Percentiles rank a stretch among this genome's conserved stretches.
These are phyloP conservation scores for Anisogramma anomala DNA, from an alignment of 2,329 filamentous ascomycete species.

Conservation along the genomic window DNA sequence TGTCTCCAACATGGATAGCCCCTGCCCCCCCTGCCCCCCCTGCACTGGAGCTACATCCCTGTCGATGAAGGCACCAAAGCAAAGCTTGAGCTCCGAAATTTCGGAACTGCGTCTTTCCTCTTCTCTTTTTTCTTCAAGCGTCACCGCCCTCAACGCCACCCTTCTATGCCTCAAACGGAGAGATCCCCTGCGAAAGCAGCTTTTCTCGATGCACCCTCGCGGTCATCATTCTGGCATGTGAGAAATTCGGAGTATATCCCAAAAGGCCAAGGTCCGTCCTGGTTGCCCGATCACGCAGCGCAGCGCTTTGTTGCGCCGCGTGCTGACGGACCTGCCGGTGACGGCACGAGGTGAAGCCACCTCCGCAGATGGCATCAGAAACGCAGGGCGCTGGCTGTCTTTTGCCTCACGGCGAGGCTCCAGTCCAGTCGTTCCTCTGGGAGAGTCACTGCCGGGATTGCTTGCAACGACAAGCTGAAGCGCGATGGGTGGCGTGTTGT, in stretches of 20 bases:
- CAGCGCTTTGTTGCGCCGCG: slow-evolving; percentile 9
- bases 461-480: slow-evolving; percentile 21
- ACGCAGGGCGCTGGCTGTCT: slow-evolving; percentile 21
- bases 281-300: slow-evolving; percentile 14
- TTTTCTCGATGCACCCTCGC: slow-evolving; percentile 21
- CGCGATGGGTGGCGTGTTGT: slow-evolving; percentile 24
- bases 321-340: slow-evolving; percentile 20
- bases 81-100: not conserved
- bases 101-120: not conserved
- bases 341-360: slow-evolving; percentile 21
- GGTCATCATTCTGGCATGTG: slow-evolving; percentile 51
- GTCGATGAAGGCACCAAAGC: too few relatives aligned
- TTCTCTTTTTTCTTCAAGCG: slow-evolving; percentile 37
- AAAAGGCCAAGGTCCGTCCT: slow-evolving; percentile 16
- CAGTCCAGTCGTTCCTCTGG: slow-evolving; percentile 19
- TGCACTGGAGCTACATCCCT: not conserved
- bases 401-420: slow-evolving; percentile 6
- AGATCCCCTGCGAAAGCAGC: slow-evolving; percentile 26
- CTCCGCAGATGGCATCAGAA: slow-evolving; percentile 26
- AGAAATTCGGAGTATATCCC: slow-evolving; percentile 44
- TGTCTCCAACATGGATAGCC: too few relatives aligned
- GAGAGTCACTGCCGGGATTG: slow-evolving; percentile 22
- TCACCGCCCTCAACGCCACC: slow-evolving; percentile 77
- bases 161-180: slow-evolving; percentile 80
- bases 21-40: too few relatives aligned